Evolutionary conservation across 441 rosid species (phyloP).

Genomic region (Adansonia rubrostipa): DNA sequence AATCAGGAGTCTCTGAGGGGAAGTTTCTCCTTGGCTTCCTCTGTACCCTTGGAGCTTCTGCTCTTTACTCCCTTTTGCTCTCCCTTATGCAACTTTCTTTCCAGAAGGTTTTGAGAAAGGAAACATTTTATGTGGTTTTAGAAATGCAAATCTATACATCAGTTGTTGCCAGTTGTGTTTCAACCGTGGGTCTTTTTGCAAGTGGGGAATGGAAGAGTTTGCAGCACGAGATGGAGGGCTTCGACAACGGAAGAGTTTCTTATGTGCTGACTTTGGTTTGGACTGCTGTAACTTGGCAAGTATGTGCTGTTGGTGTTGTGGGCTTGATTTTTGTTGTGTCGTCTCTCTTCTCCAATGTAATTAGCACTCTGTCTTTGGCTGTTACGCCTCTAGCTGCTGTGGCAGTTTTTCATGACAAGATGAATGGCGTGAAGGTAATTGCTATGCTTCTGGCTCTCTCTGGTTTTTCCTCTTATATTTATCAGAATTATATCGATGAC

Average conservation of each 20-base stretch:
- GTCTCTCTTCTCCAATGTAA: slow-evolving; percentile 86
- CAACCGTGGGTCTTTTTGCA: slow-evolving; percentile 65
- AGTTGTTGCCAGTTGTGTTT: slow-evolving; percentile 59
- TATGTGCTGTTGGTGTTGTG: slow-evolving; percentile 84
- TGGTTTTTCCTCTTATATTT: slow-evolving; percentile 76
- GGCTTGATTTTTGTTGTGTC: slow-evolving; percentile 85
- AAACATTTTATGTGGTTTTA: slow-evolving; percentile 67
- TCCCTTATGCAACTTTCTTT: slow-evolving; percentile 83
- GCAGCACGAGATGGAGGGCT: slow-evolving; percentile 68
- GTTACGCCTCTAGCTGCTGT: slow-evolving; percentile 80
- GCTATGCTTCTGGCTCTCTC: slow-evolving; percentile 75
- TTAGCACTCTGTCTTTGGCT: slow-evolving; percentile 76
- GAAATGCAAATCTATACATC: slow-evolving; percentile 85
- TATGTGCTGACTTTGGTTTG: slow-evolving; percentile 71
- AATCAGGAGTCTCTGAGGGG: slow-evolving; percentile 59
- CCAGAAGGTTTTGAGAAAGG: slow-evolving; percentile 66
- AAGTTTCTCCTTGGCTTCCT: slow-evolving; percentile 66
- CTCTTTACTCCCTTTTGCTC: slow-evolving; percentile 79
- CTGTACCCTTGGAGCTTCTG: slow-evolving; percentile 67
- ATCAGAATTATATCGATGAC: slow-evolving; percentile 79
- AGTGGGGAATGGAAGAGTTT: slow-evolving; percentile 88
- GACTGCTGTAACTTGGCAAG: slow-evolving; percentile 84
- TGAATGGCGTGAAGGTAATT: slow-evolving; percentile 75
- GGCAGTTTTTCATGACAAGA: slow-evolving; percentile 67
- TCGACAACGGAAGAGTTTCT: slow-evolving; percentile 54